Conservation (phyloP, 2,329 filamentous ascomycete genomes). For the Coniella vitis region DNA sequence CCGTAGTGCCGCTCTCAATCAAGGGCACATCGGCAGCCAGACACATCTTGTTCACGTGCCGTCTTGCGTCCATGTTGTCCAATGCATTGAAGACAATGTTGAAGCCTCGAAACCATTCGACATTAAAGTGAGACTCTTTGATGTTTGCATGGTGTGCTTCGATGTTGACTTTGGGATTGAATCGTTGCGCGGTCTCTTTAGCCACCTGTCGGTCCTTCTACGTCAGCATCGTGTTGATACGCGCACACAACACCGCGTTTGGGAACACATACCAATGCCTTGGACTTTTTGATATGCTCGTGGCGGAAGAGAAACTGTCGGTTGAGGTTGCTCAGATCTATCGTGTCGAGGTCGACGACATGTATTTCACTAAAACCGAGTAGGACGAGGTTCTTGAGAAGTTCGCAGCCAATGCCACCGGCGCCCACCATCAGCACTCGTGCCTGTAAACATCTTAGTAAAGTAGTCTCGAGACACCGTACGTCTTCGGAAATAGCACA, state of each 20-base stretch:
- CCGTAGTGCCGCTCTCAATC: constrained; percentile 94
- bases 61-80: constrained; percentile 87
- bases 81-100: constrained; percentile 90
- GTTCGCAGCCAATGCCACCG: constrained; percentile 93
- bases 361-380: constrained; percentile 89
- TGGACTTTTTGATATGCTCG: constrained; percentile 96
- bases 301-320: constrained; percentile 94
- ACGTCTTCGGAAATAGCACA: not conserved
- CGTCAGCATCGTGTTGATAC: constrained; percentile 15
- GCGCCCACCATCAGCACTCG: constrained; percentile 91
- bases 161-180: constrained; percentile 84
- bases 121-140: constrained; percentile 79
- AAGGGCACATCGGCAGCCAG: constrained; percentile 82
- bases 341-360: constrained; percentile 95
- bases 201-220: constrained; percentile 47
- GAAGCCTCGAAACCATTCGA: constrained; percentile 82
- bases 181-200: constrained; percentile 81
- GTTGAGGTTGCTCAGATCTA: constrained; percentile 95
- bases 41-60: constrained; percentile 97
- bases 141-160: constrained; percentile 91
- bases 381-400: constrained; percentile 92
- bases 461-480: not conserved
- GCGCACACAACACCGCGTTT: constrained; percentile 17
- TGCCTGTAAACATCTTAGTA: constrained; percentile 45
- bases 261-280: constrained; percentile 65